These are phyloP conservation scores for Pichia kudriavzevii DNA, from an alignment of 1,139 yeast species.

Conservation along the genomic window DNA sequence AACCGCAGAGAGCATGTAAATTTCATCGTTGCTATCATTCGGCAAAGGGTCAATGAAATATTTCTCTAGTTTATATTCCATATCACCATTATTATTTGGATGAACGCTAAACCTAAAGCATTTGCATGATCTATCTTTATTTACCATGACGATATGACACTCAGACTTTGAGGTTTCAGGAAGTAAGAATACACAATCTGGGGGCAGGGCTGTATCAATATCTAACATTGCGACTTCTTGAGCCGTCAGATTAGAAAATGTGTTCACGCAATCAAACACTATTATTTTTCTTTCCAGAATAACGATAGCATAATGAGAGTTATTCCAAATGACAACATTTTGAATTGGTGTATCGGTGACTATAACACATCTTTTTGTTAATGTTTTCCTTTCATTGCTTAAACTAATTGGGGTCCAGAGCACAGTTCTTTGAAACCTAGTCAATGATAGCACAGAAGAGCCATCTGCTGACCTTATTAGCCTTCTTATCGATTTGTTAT, in stretches of 20 bases:
- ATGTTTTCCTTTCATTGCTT: constrained; percentile 23
- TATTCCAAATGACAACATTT: constrained; percentile 47
- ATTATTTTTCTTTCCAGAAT: constrained; percentile 38
- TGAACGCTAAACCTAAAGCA: constrained; percentile 22
- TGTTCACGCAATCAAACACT: constrained; percentile 53
- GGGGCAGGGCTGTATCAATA: constrained; percentile 21
- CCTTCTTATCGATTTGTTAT: constrained; percentile 66
- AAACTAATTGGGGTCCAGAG: constrained; percentile 52
- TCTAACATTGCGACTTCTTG: constrained; percentile 14
- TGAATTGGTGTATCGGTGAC: constrained; percentile 34
- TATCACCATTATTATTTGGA: constrained; percentile 15
- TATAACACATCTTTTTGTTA: constrained; percentile 24
- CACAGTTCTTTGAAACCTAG: constrained; percentile 51
- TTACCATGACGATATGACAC: constrained; percentile 40
- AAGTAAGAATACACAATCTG: constrained; percentile 37
- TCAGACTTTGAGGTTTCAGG: constrained; percentile 36
- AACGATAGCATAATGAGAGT: constrained; percentile 43
- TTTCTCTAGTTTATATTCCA: constrained; percentile 16
- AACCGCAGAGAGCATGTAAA: constrained; percentile 49
- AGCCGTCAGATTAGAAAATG: constrained; percentile 16
- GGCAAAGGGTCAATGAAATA: constrained; percentile 25
- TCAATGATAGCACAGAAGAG: constrained; percentile 43
- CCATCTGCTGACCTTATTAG: constrained; percentile 62
- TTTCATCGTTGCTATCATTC: constrained; percentile 23
- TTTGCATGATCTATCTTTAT: constrained; percentile 21